Conservation (phyloP, 148 eudicot genomes). For the Arctostaphylos glauca region DNA sequence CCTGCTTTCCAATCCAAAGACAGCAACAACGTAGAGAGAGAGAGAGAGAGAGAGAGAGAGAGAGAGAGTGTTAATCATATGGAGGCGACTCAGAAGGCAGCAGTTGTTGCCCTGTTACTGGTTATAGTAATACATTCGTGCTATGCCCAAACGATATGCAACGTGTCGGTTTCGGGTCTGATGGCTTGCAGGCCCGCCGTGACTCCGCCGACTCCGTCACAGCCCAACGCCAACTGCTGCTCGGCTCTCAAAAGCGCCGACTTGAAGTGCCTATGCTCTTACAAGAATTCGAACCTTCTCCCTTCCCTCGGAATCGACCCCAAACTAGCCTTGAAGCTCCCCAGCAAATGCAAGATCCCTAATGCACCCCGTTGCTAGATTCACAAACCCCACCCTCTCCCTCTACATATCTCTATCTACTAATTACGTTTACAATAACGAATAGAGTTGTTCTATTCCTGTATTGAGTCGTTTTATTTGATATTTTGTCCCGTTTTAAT, state of each 20-base stretch:
- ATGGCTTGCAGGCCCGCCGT: not conserved
- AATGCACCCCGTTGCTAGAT: not conserved
- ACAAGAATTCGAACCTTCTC: not conserved
- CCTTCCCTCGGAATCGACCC: conserved; percentile 7
- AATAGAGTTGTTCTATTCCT: too few relatives aligned
- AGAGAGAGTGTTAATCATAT: not conserved
- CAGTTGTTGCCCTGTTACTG: not conserved
- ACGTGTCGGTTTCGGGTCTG: not conserved
- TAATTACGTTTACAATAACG: too few relatives aligned
- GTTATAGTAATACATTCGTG: not conserved
- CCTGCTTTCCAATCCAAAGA: not conserved
- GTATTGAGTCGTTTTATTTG: too few relatives aligned
- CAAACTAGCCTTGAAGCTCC: not conserved
- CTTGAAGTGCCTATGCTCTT: not conserved
- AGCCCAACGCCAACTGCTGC: not conserved
- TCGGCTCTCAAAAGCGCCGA: not conserved
- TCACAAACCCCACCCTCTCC: not conserved
- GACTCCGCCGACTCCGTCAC: not conserved
- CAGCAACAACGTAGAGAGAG: not conserved
- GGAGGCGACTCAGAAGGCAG: not conserved
- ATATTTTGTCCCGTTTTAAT: too few relatives aligned
- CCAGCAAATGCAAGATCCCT: conserved; percentile 9
- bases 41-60: not conserved
- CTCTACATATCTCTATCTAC: too few relatives aligned
- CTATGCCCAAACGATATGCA: conserved; percentile 7